Base-by-base conservation (phyloP, 2,329 filamentous ascomycete species). In the Metarhizium rileyi region DNA sequence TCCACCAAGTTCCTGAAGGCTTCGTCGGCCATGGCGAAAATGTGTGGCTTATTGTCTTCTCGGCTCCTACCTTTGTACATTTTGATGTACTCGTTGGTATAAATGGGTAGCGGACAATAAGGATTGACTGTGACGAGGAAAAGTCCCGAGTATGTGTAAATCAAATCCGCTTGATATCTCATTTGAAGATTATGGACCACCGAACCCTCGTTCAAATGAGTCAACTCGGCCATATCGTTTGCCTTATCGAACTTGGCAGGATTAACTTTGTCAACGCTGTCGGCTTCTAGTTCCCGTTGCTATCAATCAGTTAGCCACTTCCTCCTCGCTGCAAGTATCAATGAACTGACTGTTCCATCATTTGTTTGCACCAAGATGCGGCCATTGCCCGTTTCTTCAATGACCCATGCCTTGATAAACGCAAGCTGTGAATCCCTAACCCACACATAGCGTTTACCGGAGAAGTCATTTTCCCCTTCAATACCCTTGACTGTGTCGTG, bases 181-280 rank as follows among this genome's bases (percentile, higher is more conserved):
- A 88, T 91, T 58, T 95, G 86, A 50, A 98, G 78, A 64, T 98
- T 98, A 71, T 98, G 90, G 47, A 98, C 90, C 47, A 98, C 93
- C 0, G 93, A 97, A 22, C 91, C 87, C 70, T 98, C 93, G 69
- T 98, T 98, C 55, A 98, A 74, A 68, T 98, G 93, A 5, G 93
- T 98, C 62, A 98, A 78, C 67, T 98, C 93, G 23, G 94, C 93
- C 93, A 98, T 98, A 68, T 98, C 94, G 71, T 94, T 90, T 56
- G 91, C 91, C 70, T 96, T 98, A 78, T 98, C 93, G 71, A 98
- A 98, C 66, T 98, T 98, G 62, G 91, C 91, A 44, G 93, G 93
- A 69, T 98, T 98, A 73, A 98, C 94, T 70, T 96, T 97, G 75
- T 98, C 94, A 57, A 96, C 90, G 59, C 83, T 86, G 60, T 97